A percentile compares a stretch with the other conserved stretches of the same genome.
phyloP scores from a whole-genome alignment of 805 yeast genomes.

The Candida nonsorbophila region DNA sequence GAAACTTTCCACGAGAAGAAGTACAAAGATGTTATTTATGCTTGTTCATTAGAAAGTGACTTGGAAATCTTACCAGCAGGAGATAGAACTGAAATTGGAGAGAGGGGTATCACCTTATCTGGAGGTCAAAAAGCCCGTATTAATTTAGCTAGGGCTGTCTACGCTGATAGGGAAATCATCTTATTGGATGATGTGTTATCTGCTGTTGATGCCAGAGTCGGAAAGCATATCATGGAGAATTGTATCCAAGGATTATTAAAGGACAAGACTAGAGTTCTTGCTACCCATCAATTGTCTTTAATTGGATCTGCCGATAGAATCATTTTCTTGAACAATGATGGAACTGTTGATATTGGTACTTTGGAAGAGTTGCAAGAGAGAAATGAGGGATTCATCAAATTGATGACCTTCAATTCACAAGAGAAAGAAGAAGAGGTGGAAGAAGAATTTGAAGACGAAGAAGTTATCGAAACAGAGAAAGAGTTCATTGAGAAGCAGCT shows the following conservation, averaged over 20 bases:
- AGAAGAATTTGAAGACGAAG: constrained; percentile 11
- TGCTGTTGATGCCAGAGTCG: constrained; percentile 36
- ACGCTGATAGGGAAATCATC: constrained; percentile 22
- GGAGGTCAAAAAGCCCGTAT: constrained; percentile 36
- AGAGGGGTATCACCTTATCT: constrained; percentile 31
- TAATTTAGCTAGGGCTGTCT: constrained; percentile 32
- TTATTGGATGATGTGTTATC: constrained; percentile 30
- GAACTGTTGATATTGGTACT: constrained; percentile 25
- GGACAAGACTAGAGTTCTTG: constrained; percentile 28
- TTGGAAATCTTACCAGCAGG: constrained; percentile 28
- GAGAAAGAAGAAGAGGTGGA: constrained; percentile 13
- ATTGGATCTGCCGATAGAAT: constrained; percentile 27
- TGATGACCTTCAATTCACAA: constrained; percentile 22
- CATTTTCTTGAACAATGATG: constrained; percentile 27
- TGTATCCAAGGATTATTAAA: constrained; percentile 23
- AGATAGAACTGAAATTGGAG: constrained; percentile 33
- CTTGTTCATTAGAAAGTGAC: constrained; percentile 27
- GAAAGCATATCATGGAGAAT: constrained; percentile 27
- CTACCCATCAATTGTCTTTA: constrained; percentile 31
- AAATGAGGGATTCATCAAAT: constrained; percentile 21
- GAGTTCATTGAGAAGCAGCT: constrained; percentile 13
- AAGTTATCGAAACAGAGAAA: constrained; percentile 12
- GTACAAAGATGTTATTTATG: constrained; percentile 21
- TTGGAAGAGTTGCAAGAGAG: constrained; percentile 16
- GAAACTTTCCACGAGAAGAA: constrained; percentile 13